Evolutionary conservation across 148 eudicot species (phyloP), one percentile per base, ranked within the genome.

Genomic region (Simmondsia chinensis): DNA sequence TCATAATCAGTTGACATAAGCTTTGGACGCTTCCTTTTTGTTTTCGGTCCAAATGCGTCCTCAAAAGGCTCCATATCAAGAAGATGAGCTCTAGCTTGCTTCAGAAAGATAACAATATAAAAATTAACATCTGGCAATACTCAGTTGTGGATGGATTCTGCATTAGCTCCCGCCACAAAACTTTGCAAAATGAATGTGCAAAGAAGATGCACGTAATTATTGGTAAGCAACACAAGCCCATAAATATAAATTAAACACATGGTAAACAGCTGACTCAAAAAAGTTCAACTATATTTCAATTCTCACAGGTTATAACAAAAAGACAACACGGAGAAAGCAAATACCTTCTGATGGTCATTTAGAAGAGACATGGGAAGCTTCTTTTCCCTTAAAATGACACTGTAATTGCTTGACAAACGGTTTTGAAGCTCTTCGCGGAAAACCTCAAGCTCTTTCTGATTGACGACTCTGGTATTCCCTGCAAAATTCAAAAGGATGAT

Each of bases 61-160:
- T 59, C 70, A 59, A 85, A 74, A 20, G 95, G 80, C 69, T 82
- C 72, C 2, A 75, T 79, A 65, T 91, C 94, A 8, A 76, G 83
- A 55, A 85, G 94, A 69, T 91, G 94, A 52, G 75, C 80, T 73
- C 79, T 82, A 31, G 61, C 52, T 79, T 85, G 99, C 95, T 80
- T 28, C 50, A 48, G 7, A 53, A 46, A 36, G n/a, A 50, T 25
- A 12, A 35, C 11, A 39, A 38, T 38, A n/a, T 20, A 33, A 55
- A 36, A 39, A 21, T 24, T 1, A 26, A 48, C 10, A 7, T 45
- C 24, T n/a, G n/a, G n/a, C n/a, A n/a, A n/a, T n/a, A n/a, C n/a
- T n/a, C n/a, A n/a, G n/a, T n/a, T n/a, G n/a, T n/a, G n/a, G n/a
- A n/a, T n/a, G n/a, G n/a, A n/a, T n/a, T n/a, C n/a, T n/a, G n/a